Conservation (phyloP, 768 basidiomycete genomes). For the Lentinula boryana region DNA sequence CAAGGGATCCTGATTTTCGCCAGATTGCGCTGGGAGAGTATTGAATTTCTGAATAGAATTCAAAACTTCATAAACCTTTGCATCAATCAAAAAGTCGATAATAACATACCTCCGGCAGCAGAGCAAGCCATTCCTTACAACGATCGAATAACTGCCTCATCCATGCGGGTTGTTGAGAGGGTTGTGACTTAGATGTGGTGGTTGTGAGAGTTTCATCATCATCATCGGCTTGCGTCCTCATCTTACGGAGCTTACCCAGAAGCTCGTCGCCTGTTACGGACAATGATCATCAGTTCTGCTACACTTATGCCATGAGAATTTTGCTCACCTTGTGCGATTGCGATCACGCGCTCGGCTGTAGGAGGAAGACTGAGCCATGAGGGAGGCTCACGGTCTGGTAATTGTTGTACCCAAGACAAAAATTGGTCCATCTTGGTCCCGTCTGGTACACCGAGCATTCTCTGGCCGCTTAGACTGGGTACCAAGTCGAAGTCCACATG, state of each 20-base stretch:
- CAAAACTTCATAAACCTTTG: background rate
- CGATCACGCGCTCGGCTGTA: constrained; percentile 89
- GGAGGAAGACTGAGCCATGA: constrained; percentile 93
- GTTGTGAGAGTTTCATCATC: constrained; percentile 63
- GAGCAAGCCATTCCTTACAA: constrained; percentile 76
- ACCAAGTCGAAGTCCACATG: constrained; percentile 92
- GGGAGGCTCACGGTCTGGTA: constrained; percentile 92
- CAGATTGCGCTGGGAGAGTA: constrained; percentile 55
- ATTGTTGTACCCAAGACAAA: constrained; percentile 78
- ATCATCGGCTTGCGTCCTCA: constrained; percentile 84
- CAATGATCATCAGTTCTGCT: background rate
- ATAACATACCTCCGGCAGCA: constrained; percentile 60
- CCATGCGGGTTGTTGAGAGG: constrained; percentile 86
- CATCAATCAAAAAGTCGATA: background rate
- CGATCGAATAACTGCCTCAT: constrained; percentile 83
- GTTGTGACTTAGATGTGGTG: constrained; percentile 50
- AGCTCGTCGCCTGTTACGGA: constrained; percentile 62
- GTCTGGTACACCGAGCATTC: constrained; percentile 71
- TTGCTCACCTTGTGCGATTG: constrained; percentile 75
- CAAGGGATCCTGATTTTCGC: constrained; percentile 77
- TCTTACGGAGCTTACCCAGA: constrained; percentile 84
- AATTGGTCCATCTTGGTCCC: constrained; percentile 92
- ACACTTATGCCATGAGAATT: background rate
- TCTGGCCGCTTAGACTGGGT: constrained; percentile 49
- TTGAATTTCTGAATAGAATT: constrained; percentile 48